Conservation (phyloP, 768 basidiomycete genomes). For the Lentinula detonsa region DNA sequence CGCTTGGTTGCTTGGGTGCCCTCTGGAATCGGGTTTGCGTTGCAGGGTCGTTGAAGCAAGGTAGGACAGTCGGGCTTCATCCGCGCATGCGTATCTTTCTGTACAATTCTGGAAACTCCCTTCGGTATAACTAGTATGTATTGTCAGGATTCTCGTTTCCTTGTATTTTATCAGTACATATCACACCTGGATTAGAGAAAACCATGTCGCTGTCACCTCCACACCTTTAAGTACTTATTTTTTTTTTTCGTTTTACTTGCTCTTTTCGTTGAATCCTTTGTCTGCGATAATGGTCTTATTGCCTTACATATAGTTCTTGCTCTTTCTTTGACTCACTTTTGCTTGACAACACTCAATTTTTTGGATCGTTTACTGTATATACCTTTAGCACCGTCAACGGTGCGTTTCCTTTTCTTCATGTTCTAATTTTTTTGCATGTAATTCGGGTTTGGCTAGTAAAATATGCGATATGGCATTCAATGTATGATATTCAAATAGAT, state of each 20-base stretch:
- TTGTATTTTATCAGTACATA: constrained; percentile 8
- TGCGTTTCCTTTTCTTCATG: not conserved
- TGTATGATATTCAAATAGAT: not conserved
- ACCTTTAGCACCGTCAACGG: not conserved
- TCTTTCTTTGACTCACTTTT: not conserved
- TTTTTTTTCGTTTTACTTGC: not conserved
- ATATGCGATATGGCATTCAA: not conserved
- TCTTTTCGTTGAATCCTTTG: not conserved
- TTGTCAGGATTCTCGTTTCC: not conserved
- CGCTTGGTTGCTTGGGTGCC: not conserved
- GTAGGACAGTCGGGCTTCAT: not conserved
- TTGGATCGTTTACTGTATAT: not conserved
- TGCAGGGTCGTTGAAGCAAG: not conserved
- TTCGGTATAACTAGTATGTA: not conserved
- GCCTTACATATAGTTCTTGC: not conserved
- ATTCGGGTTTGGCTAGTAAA: not conserved
- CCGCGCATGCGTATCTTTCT: not conserved
- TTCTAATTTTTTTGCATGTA: not conserved
- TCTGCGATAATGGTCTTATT: not conserved
- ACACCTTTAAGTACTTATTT: not conserved
- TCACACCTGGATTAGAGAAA: constrained; percentile 7
- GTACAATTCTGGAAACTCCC: constrained; percentile 1
- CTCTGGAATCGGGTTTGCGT: too few relatives aligned
- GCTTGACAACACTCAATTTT: not conserved
- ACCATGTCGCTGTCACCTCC: not conserved